Evolutionary conservation across 177 flowering plant species (phyloP), one percentile per base, ranked within the genome.

Genomic region (Vitis hybrid): DNA sequence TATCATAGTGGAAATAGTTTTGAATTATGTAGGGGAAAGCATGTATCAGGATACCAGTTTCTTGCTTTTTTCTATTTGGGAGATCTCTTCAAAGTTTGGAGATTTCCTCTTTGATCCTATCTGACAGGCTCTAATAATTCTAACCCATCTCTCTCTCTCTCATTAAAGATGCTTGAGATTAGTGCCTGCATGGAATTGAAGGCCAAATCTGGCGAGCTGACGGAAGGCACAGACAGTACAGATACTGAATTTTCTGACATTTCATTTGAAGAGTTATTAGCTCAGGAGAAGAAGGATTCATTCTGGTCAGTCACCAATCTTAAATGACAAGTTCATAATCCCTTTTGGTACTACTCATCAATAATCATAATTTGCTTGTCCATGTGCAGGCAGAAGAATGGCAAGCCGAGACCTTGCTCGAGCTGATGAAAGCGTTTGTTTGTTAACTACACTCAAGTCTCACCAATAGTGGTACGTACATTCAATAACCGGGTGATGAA

Each of bases 231-330:
- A n/a, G 94, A 92, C 27, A 14, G 58, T 50, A 52, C 73, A n/a
- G 94, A 92, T 46, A 14, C 70, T 17, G 89, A 85, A 4, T 76
- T 73, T 61, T 11, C 77, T 24, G 87, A 89, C 69, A 90, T 90
- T 63, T 92, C 97, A 41, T 92, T 92, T 66, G 94, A 92, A 80
- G 97, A 92, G 72, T 76, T 90, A 53, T 73, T 90, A 71, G 97
- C 89, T 41, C 92, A 86, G 66, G 95, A 92, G 67, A 92, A 92
- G 84, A 90, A 89, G 75, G 95, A 92, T 76, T 76, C 89, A 3
- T 92, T 90, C 71, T 90, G 95, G 97, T 92, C 11, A 32, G 82
- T 77, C 50, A 27, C 69, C 17, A 5, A 69, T 58, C 69, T 70
- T 68, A 30, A 17, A 20, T 35, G 20, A 20, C 11, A 9, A 20